These are phyloP conservation scores for Ballota nigra DNA, from an alignment of 257 asterid species.

Conservation along the genomic window DNA sequence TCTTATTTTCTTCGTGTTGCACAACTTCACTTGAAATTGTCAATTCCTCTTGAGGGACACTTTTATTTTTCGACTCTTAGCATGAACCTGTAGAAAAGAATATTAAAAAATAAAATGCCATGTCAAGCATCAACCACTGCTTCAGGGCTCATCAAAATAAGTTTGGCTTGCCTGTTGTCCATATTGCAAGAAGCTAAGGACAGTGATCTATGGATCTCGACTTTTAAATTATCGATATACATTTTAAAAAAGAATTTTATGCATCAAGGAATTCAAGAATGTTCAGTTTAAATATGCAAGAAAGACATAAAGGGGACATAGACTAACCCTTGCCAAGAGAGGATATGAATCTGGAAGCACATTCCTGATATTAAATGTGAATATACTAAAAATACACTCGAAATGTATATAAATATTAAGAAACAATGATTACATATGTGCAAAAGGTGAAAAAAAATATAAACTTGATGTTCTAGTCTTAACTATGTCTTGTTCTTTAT, in stretches of 20 bases:
- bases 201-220: constrained; percentile 44
- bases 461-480: constrained; percentile 51
- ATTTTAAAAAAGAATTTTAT: neutral
- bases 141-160: neutral
- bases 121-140: neutral
- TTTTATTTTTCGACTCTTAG: neutral
- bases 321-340: constrained; percentile 47
- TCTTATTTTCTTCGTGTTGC: neutral
- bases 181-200: constrained; percentile 59
- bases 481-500: constrained; percentile 19
- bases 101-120: neutral
- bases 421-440: neutral
- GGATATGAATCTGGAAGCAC: constrained; percentile 63
- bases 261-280: constrained; percentile 6
- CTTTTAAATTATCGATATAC: constrained; percentile 33
- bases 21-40: neutral
- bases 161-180: constrained; percentile 35
- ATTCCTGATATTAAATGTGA: constrained; percentile 38
- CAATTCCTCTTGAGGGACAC: neutral
- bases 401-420: neutral
- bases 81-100: neutral
- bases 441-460: constrained; percentile 20
- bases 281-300: neutral
- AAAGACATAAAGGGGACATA: neutral
- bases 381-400: neutral